Conservation (phyloP, 148 eudicot species). For the Polygonum aviculare region DNA sequence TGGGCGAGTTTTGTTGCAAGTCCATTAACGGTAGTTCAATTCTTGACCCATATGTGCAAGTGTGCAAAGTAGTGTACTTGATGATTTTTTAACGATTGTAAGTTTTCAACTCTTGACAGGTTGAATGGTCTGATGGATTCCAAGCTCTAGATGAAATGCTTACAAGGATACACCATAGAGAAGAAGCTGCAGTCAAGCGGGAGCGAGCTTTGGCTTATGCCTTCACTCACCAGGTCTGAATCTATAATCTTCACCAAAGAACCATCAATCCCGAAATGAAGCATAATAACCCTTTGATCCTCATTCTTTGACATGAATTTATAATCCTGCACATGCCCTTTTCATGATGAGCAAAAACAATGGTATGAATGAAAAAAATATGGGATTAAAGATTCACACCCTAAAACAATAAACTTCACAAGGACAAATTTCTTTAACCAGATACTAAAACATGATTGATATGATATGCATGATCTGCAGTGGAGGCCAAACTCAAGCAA, state of each 20-base stretch:
- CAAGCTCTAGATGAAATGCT: conserved; percentile 79
- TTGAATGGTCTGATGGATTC: conserved; percentile 81
- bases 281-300: too few species aligned
- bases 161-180: conserved; percentile 72
- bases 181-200: conserved; percentile 85
- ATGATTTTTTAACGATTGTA: neutral
- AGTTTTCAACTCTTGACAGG: conserved; percentile 27
- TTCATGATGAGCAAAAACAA: too few species aligned
- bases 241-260: neutral
- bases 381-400: too few species aligned
- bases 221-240: conserved; percentile 75
- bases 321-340: too few species aligned
- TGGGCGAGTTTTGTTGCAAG: neutral
- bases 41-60: too few species aligned
- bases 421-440: neutral
- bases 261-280: too few species aligned
- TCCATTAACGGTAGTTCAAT: too few species aligned
- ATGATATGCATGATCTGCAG: conserved; percentile 26
- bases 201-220: conserved; percentile 95
- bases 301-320: too few species aligned
- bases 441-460: neutral
- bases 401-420: too few species aligned
- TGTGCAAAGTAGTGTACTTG: neutral
- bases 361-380: too few species aligned
- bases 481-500: conserved; percentile 66